phyloP scores from a whole-genome alignment of 192 early-diverging fungal species.

The Funneliformis geosporum region DNA sequence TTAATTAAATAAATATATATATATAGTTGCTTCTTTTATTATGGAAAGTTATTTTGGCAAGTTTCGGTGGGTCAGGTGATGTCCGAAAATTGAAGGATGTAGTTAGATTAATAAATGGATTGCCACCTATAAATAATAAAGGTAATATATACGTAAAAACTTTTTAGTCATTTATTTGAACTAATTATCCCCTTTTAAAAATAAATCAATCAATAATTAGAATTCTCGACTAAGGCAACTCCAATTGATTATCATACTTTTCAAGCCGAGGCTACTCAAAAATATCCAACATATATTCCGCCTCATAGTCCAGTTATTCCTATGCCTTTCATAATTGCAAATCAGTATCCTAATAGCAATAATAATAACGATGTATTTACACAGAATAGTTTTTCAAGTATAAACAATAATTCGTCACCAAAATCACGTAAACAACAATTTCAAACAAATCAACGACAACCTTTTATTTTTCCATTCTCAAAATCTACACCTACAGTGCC shows the following conservation, averaged over 20 bases:
- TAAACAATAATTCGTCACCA: neutral
- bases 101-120: constrained; percentile 50
- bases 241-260: constrained; percentile 65
- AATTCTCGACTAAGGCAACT: constrained; percentile 53
- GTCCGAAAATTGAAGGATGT: constrained; percentile 52
- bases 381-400: constrained; percentile 21
- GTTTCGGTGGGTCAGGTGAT: constrained; percentile 56
- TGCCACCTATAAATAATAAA: constrained; percentile 39
- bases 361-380: constrained; percentile 27
- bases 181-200: neutral
- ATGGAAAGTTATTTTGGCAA: constrained; percentile 67
- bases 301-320: constrained; percentile 36
- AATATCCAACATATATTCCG: constrained; percentile 64
- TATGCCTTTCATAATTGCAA: constrained; percentile 8
- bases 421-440: constrained; percentile 34
- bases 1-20: neutral
- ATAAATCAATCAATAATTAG: neutral
- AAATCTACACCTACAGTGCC: constrained; percentile 45
- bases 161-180: neutral
- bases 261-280: constrained; percentile 54
- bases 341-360: neutral
- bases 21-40: constrained; percentile 63
- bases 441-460: constrained; percentile 40
- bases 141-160: constrained; percentile 22
- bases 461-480: constrained; percentile 53